Evolutionary conservation across 75 land plant species (phyloP), one percentile per base, ranked within the genome.

Genomic region (Selaginella tamariscina): DNA sequence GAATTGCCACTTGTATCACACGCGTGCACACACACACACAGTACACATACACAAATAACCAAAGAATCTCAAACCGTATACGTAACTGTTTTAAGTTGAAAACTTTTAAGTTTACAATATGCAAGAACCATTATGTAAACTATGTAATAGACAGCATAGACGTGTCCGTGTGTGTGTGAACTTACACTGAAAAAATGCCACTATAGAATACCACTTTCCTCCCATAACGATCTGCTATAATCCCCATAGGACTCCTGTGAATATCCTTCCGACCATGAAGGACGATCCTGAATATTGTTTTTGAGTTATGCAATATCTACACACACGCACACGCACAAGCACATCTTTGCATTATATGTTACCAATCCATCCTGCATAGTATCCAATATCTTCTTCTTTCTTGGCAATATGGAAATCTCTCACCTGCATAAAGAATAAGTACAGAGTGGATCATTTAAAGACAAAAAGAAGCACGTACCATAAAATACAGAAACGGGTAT

Each of bases 341-440:
- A 64, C 29, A 21, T 56, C 0, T 56, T 18, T n/a, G 20, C 11
- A 49, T 11, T 49, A 49, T 20, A n/a, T n/a, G 8, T 71, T 30
- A 85, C 87, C 87, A 28, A 85, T 59, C 72, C 55, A 80, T 33
- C 87, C 87, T 29, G 87, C 87, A 80, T 85, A 85, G 55, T 49
- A 82, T 21, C 85, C 81, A 62, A 85, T 85, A 62, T 82, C 82
- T 54, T 80, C 73, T 56, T 74, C 82, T 31, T 64, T 72, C 65
- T 80, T 66, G 0, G 82, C 85, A 64, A 85, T 69, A 59, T 80
- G 77, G 30, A 85, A 80, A 54, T 85, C 87, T 67, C 78, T 64
- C 23, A 85, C 77, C 87, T 85, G 76, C 64, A 70, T 22, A 33
- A 33, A 79, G 18, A 59, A 59, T 9, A 59, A 5, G 21, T 59